Percentiles rank a stretch among this genome's conserved stretches.
Evolutionary conservation across 495 filamentous ascomycete species (phyloP).

Genomic region (Trichocladium uniseriatum): DNA sequence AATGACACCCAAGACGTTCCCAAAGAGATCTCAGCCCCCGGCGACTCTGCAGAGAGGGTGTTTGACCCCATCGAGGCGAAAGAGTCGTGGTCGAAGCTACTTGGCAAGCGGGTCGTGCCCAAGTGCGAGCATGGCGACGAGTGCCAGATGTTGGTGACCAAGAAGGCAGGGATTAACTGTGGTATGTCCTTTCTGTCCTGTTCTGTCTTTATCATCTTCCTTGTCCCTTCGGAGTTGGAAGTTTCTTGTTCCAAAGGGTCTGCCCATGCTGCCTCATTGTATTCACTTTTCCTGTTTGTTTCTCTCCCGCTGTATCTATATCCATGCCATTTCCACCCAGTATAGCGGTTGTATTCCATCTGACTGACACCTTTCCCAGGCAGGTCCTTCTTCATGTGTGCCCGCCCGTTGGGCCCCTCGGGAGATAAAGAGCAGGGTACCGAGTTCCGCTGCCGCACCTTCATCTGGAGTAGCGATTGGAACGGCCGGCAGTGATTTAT

Average conservation of each 20-base stretch:
- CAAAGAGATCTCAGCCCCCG: not conserved
- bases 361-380: conserved; percentile 33
- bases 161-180: conserved; percentile 77
- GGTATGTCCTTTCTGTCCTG: conserved; percentile 25
- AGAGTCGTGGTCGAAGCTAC: conserved; percentile 78
- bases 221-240: too few species aligned
- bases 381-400: conserved; percentile 78
- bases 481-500: conserved; percentile 19
- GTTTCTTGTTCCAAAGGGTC: not conserved
- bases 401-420: conserved; percentile 70
- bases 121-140: conserved; percentile 83
- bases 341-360: not conserved
- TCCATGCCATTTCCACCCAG: not conserved
- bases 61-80: conserved; percentile 66
- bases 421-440: conserved; percentile 74
- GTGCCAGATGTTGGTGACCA: conserved; percentile 70
- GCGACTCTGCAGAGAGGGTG: conserved; percentile 22
- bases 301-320: not conserved
- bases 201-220: too few species aligned
- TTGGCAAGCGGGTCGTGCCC: conserved; percentile 64
- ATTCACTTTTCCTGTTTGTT: not conserved
- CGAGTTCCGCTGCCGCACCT: conserved; percentile 76
- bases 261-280: not conserved
- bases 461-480: conserved; percentile 90
- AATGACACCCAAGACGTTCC: not conserved